phyloP scores from a whole-genome alignment of 2,329 filamentous ascomycete genomes.

The Trichoderma atrobrunneum region DNA sequence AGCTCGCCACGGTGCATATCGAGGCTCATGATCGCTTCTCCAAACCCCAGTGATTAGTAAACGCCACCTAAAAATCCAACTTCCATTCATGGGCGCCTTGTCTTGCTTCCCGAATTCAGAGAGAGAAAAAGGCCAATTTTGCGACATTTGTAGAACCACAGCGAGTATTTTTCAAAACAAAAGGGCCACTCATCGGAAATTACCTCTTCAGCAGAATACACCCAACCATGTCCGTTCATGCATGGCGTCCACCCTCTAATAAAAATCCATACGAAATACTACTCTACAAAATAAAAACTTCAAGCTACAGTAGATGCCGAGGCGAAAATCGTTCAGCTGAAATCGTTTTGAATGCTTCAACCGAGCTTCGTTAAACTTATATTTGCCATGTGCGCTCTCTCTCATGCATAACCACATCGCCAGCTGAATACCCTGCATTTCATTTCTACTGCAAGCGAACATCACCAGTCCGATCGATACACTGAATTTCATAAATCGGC shows the following conservation, averaged over 20 bases:
- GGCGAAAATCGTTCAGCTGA: background rate
- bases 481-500: background rate
- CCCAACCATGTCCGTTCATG: slow-evolving; percentile 1
- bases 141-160: background rate
- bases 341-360: background rate
- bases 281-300: background rate
- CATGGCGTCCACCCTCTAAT: background rate
- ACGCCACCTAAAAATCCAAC: background rate
- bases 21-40: background rate
- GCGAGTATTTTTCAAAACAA: background rate
- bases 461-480: background rate
- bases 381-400: background rate
- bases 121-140: background rate
- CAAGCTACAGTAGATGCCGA: background rate
- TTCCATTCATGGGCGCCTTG: background rate
- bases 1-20: background rate
- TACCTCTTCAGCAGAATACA: background rate
- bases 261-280: background rate
- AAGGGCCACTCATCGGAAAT: slow-evolving; percentile 1
- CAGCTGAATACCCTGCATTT: background rate
- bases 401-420: background rate
- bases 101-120: background rate
- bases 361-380: background rate
- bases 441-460: background rate
- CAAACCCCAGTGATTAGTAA: background rate